Conservation (phyloP, 2,329 filamentous ascomycete species). For the Pochonia chlamydosporia region DNA sequence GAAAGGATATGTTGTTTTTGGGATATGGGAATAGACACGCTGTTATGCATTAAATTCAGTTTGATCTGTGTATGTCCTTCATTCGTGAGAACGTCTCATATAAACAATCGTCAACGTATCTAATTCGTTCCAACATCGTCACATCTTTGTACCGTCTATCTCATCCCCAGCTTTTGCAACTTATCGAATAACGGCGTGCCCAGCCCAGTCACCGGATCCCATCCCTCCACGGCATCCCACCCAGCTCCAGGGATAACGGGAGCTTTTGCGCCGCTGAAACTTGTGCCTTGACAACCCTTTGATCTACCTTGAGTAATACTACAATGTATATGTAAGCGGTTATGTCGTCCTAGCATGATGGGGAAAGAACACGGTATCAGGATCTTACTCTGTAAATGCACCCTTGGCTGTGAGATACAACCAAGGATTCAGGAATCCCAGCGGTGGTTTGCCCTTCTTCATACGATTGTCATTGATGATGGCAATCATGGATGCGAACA, state of each 20-base stretch:
- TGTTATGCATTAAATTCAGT: too few species aligned
- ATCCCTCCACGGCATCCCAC: conserved; percentile 18
- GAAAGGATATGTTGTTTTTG: too few species aligned
- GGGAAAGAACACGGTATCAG: not conserved
- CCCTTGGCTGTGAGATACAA: conserved; percentile 36
- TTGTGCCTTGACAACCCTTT: conserved; percentile 23
- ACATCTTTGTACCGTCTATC: too few species aligned
- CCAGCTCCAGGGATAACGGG: conserved; percentile 13
- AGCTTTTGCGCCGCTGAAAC: conserved; percentile 17
- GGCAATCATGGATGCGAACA: conserved; percentile 56
- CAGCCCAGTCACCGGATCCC: conserved; percentile 35
- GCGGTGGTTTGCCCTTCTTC: conserved; percentile 40
- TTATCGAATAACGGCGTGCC: conserved; percentile 40
- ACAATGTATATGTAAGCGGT: conserved; percentile 3
- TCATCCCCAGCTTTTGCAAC: conserved; percentile 17
- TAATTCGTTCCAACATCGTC: not conserved
- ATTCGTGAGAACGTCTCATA: too few species aligned
- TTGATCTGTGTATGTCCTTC: too few species aligned
- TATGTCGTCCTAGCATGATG: not conserved
- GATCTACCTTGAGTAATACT: conserved; percentile 31
- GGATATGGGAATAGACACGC: too few species aligned
- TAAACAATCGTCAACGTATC: too few species aligned
- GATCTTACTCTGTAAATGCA: conserved; percentile 30
- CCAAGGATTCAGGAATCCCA: conserved; percentile 60
- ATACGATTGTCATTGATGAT: conserved; percentile 60